Conservation (phyloP, 768 basidiomycete genomes). For the Jaapia argillacea region DNA sequence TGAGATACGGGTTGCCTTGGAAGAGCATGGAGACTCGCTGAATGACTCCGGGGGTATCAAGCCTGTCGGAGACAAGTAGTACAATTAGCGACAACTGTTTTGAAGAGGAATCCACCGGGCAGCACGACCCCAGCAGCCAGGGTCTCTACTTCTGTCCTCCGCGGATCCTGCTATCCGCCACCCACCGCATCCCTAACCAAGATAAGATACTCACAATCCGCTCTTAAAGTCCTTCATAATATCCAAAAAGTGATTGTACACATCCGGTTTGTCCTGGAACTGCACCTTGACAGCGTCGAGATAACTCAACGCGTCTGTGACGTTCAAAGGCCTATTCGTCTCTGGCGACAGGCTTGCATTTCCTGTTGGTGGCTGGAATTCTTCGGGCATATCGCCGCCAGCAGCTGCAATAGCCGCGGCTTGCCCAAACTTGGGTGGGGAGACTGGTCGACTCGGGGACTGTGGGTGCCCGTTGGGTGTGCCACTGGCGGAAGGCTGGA, state of each 20-base stretch:
- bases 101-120: no score
- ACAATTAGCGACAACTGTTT: background rate
- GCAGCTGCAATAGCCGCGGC: background rate
- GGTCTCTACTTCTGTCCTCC: no score
- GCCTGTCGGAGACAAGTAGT: constrained; percentile 34
- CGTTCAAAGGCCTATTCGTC: constrained; percentile 65
- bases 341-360: constrained; percentile 20
- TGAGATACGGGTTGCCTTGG: constrained; percentile 80
- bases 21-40: constrained; percentile 90
- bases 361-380: constrained; percentile 7
- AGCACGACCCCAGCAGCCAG: no score
- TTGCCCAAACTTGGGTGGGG: no score
- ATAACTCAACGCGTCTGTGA: constrained; percentile 88
- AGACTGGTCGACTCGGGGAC: background rate
- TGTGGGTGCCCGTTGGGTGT: background rate
- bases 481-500: no score
- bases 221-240: constrained; percentile 99
- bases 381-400: background rate
- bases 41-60: constrained; percentile 97
- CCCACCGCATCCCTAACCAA: constrained; percentile 1
- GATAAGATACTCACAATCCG: constrained; percentile 53
- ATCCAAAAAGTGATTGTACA: constrained; percentile 90
- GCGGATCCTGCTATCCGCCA: no score
- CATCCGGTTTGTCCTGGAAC: constrained; percentile 83
- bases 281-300: constrained; percentile 91